Evolutionary conservation across 1,139 yeast species (phyloP).

Genomic region (Candida tropicalis): DNA sequence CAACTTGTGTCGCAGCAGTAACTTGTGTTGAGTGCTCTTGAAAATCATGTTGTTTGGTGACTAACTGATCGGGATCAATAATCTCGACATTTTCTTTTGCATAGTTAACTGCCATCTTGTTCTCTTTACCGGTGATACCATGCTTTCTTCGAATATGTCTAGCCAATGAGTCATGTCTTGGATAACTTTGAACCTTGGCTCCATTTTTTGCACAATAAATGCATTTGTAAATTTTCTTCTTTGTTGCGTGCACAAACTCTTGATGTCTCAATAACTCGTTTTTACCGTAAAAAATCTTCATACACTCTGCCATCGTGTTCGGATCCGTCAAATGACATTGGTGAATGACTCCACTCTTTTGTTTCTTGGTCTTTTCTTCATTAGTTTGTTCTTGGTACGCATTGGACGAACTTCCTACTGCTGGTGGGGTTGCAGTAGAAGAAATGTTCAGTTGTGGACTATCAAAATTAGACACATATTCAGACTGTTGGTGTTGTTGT

Average conservation of each 20-base stretch:
- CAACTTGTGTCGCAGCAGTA: background rate
- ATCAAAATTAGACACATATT: background rate
- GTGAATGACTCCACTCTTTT: constrained; percentile 37
- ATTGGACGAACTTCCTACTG: constrained; percentile 1
- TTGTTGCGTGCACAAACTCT: constrained; percentile 52
- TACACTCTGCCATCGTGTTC: constrained; percentile 31
- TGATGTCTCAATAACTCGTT: constrained; percentile 50
- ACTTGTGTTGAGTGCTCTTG: constrained; percentile 10
- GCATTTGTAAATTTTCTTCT: constrained; percentile 47
- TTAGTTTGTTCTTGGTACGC: background rate
- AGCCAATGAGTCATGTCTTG: constrained; percentile 50
- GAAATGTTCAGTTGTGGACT: background rate
- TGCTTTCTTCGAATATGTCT: constrained; percentile 50
- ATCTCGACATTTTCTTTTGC: constrained; percentile 49
- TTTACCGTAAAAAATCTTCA: constrained; percentile 48
- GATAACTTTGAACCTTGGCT: constrained; percentile 45
- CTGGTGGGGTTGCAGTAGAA: constrained; percentile 3
- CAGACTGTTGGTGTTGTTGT: constrained; percentile 4
- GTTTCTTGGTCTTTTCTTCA: constrained; percentile 23
- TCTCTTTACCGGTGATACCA: constrained; percentile 50
- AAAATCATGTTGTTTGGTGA: constrained; percentile 9
- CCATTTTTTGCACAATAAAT: constrained; percentile 43
- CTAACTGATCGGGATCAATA: constrained; percentile 25
- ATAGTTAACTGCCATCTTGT: constrained; percentile 49
- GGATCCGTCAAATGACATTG: constrained; percentile 49